Percentiles rank a stretch among this genome's conserved stretches.
phyloP scores from a whole-genome alignment of 805 yeast species.

The Starmerella davenportii region DNA sequence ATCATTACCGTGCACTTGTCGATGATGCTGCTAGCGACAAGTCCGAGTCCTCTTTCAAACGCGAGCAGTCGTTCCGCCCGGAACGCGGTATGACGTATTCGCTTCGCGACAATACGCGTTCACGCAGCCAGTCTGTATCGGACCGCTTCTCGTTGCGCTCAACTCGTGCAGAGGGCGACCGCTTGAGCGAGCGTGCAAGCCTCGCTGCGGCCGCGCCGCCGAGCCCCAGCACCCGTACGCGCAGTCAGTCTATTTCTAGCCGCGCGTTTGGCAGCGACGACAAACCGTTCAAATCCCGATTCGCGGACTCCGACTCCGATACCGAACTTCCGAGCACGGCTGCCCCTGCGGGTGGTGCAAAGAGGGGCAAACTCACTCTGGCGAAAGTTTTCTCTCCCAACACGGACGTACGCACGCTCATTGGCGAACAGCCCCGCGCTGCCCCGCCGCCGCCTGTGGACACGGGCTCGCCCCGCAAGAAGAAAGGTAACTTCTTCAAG shows the following conservation, averaged over 20 bases:
- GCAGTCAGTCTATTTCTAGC: background rate
- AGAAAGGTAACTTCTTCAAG: constrained; percentile 14
- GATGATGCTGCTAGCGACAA: constrained; percentile 12
- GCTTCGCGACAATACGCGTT: background rate
- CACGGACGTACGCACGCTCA: constrained; percentile 6
- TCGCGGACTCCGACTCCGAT: constrained; percentile 22
- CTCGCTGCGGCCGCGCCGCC: background rate
- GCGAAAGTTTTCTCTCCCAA: constrained; percentile 20
- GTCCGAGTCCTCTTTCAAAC: constrained; percentile 15
- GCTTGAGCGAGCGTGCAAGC: background rate
- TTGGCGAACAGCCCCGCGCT: background rate
- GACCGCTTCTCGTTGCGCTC: background rate
- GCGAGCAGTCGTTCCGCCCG: constrained; percentile 3
- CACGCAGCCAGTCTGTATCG: background rate
- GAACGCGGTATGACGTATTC: background rate
- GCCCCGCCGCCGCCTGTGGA: background rate
- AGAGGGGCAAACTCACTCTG: constrained; percentile 7
- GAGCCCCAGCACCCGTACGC: constrained; percentile 1
- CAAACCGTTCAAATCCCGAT: constrained; percentile 18
- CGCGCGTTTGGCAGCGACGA: background rate
- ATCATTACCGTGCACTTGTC: constrained; percentile 8
- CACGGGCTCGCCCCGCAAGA: constrained; percentile 2
- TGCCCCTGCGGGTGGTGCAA: background rate
- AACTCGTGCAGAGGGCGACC: background rate
- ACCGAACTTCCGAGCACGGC: background rate